These are phyloP conservation scores for Elsinoe fawcettii DNA, from an alignment of 2,329 filamentous ascomycete genomes.

Conservation along the genomic window DNA sequence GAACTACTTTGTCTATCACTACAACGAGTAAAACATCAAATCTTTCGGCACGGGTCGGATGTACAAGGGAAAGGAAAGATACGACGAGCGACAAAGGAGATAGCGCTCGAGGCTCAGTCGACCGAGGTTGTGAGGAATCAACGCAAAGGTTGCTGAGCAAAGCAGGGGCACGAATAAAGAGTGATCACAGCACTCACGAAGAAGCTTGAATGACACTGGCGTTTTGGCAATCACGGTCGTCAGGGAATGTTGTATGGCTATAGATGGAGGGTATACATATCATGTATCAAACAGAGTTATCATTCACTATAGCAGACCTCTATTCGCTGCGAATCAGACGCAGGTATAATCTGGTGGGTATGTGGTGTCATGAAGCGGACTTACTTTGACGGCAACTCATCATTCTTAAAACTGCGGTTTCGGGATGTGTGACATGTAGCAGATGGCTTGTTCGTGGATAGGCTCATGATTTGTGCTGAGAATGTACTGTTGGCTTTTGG, in stretches of 20 bases:
- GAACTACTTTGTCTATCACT: constrained; percentile 94
- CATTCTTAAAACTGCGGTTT: too few relatives aligned
- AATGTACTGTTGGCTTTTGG: too few relatives aligned
- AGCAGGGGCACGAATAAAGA: not conserved
- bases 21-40: constrained; percentile 57
- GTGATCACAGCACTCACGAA: not conserved
- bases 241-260: not conserved
- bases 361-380: too few relatives aligned
- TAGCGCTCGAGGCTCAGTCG: not conserved
- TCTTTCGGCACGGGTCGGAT: too few relatives aligned
- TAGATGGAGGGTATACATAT: not conserved
- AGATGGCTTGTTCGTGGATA: too few relatives aligned
- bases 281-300: not conserved
- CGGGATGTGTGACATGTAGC: too few relatives aligned
- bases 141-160: not conserved
- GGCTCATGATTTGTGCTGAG: too few relatives aligned
- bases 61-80: not conserved
- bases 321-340: too few relatives aligned
- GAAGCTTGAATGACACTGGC: constrained; percentile 1
- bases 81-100: not conserved
- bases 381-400: too few relatives aligned
- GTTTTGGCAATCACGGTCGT: not conserved
- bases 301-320: too few relatives aligned
- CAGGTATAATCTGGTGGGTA: too few relatives aligned
- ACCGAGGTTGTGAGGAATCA: not conserved